These are phyloP conservation scores for Neopestalotiopsis sp. DNA, from an alignment of 2,329 filamentous ascomycete species.

Conservation along the genomic window DNA sequence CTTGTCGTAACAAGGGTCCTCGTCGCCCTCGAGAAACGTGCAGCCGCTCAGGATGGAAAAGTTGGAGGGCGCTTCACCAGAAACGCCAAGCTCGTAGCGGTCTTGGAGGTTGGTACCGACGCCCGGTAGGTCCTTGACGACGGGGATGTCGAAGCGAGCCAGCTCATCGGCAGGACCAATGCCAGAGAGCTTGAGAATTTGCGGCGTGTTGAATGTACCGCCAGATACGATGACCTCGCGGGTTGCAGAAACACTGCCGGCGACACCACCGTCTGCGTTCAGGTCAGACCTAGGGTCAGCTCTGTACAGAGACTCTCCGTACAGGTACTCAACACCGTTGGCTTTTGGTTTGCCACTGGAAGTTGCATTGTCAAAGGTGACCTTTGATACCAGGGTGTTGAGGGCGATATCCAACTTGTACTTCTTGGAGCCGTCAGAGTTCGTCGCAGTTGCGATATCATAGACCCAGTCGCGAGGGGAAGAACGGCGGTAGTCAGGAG, in stretches of 20 bases:
- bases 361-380: constrained; percentile 46
- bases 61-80: constrained; percentile 43
- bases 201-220: constrained; percentile 58
- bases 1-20: constrained; percentile 34
- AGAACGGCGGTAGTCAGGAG: constrained; percentile 50
- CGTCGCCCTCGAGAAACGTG: constrained; percentile 31
- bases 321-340: constrained; percentile 54
- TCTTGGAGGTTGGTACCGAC: constrained; percentile 41
- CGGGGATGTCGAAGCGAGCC: constrained; percentile 40
- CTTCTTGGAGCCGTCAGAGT: constrained; percentile 54
- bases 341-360: constrained; percentile 43
- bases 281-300: constrained; percentile 42
- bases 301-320: constrained; percentile 51
- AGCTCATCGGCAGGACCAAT: constrained; percentile 45
- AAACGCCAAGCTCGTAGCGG: constrained; percentile 52
- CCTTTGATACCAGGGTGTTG: constrained; percentile 50
- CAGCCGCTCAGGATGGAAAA: constrained; percentile 38
- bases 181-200: constrained; percentile 54
- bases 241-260: constrained; percentile 41
- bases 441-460: constrained; percentile 51
- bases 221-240: constrained; percentile 56
- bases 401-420: constrained; percentile 63
- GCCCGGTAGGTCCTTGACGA: constrained; percentile 53
- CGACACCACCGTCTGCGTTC: constrained; percentile 26
- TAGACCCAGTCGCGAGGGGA: constrained; percentile 63